Evolutionary conservation across 106 monocot genomes (phyloP).

Genomic region (Dendrobium chrysotoxum): DNA sequence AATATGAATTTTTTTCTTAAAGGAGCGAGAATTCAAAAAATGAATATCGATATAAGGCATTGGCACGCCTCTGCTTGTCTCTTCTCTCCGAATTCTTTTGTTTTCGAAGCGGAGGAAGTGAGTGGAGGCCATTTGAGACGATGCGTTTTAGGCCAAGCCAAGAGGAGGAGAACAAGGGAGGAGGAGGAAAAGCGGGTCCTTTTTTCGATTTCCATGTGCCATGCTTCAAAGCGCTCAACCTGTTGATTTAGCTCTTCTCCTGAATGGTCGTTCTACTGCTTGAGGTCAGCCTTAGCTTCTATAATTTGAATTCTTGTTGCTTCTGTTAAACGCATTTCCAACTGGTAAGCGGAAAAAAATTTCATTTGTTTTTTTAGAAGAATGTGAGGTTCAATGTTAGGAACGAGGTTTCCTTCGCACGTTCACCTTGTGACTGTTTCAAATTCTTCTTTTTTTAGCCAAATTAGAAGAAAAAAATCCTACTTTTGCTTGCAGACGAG

Average conservation of each 20-base stretch:
- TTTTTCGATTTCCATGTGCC: conserved; percentile 1
- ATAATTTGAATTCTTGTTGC: not conserved
- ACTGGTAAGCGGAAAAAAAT: not conserved
- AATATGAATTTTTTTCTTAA: not conserved
- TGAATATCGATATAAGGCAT: not conserved
- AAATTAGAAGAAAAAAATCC: not conserved
- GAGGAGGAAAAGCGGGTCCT: not conserved
- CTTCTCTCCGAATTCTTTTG: not conserved
- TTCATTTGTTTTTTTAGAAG: not conserved
- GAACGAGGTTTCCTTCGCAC: not conserved
- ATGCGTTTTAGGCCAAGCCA: conserved; percentile 1
- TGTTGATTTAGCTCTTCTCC: not conserved
- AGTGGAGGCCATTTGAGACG: not conserved
- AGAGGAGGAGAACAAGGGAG: conserved; percentile 6
- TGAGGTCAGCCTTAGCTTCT: not conserved
- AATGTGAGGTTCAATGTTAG: not conserved
- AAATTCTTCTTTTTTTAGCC: not conserved
- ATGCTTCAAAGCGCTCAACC: not conserved
- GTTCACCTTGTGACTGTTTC: not conserved
- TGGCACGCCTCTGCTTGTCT: not conserved
- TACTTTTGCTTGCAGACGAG: not conserved
- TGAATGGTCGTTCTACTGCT: not conserved
- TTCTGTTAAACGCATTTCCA: not conserved
- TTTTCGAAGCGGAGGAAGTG: not conserved
- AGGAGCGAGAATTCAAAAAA: not conserved